Base-by-base conservation (phyloP, 1,284 basidiomycete species). In the Ganoderma boninense region DNA sequence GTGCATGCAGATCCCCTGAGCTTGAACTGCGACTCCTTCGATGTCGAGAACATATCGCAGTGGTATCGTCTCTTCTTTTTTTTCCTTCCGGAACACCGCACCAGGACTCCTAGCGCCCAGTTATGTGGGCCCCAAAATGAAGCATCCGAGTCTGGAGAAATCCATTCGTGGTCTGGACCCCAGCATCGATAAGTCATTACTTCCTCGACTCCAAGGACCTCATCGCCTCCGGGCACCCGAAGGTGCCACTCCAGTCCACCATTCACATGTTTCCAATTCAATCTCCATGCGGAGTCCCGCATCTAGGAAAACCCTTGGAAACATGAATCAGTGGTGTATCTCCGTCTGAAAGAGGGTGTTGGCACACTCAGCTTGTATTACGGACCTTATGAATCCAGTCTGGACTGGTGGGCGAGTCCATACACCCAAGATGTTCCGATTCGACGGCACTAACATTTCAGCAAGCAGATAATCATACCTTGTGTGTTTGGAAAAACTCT, bases 61-160 rank as follows among this genome's bases (percentile, higher is more conserved):
- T 2, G 23, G 49, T 42, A 11, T 42, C 26, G 26, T 32, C 10
- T 23, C 23, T 26, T 11, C 8, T n/a, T 4, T 26, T 26, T 29
- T 23, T 43, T 18, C 14, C 20, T 3, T 7, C 43, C 61, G 61
- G 49, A 57, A 11, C 40, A 43, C 23, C 62, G 66, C 62, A 20
- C 32, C 59, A 57, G 66, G 56, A 52, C 11, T 44, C 54, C 66
- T 64, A 29, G 54, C 62, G 66, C 66, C 44, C 62, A 40, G 38
- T 14, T 68, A 63, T 43, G 26, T 40, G 66, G 52, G 49, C 61
- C 66, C 66, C 26, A 67, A 35, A 67, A 67, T 67, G 66, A 14
- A 67, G 61, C 49, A 67, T 26, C 2, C 38, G 40, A 29, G 26
- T 66, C 57, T 66, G 42, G 56, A 59, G 20, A 14, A 18, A 32